Conservation (phyloP, 257 asterid species). For the Ligustrum vulgare region DNA sequence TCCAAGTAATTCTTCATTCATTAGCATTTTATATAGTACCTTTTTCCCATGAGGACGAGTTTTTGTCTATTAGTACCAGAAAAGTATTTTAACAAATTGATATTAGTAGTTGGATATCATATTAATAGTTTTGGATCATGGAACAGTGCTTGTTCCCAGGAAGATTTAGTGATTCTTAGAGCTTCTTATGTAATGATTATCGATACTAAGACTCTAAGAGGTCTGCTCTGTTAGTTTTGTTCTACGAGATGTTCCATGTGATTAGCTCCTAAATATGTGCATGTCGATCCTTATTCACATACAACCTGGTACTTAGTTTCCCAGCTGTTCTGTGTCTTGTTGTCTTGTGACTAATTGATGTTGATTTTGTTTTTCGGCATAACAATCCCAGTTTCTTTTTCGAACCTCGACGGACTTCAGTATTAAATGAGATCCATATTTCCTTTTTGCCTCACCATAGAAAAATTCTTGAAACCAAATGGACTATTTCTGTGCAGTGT, state of each 20-base stretch:
- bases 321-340: neutral
- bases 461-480: neutral
- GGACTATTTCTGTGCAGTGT: neutral
- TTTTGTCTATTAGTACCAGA: neutral
- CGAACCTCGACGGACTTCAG: neutral
- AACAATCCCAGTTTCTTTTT: neutral
- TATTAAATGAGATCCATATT: neutral
- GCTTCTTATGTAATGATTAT: neutral
- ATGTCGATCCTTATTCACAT: neutral
- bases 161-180: neutral
- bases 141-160: neutral
- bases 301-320: neutral
- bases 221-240: neutral
- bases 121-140: neutral
- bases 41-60: neutral
- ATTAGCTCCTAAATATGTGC: neutral
- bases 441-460: constrained; percentile 13
- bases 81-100: neutral
- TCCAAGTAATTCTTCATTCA: neutral
- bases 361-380: neutral
- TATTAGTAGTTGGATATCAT: neutral
- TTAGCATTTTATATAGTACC: neutral
- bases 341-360: neutral
- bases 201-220: neutral
- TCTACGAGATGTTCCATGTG: neutral